These are phyloP conservation scores for Pseudocercospora crystallina DNA, from an alignment of 2,329 filamentous ascomycete species.

Conservation along the genomic window DNA sequence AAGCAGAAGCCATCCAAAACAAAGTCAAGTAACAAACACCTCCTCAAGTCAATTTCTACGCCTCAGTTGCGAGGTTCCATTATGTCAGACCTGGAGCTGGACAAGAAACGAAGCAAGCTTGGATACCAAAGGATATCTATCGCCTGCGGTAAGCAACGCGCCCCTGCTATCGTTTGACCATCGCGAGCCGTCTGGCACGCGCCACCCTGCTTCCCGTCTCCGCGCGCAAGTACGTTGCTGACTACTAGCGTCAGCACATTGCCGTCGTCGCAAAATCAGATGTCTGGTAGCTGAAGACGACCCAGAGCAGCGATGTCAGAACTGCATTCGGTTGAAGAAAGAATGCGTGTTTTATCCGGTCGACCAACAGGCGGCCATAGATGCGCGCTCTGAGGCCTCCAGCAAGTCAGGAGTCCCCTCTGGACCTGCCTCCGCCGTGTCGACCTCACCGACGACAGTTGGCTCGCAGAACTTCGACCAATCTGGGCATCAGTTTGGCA, in stretches of 20 bases:
- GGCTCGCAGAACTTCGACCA: slow-evolving; percentile 20
- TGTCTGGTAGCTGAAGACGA: slow-evolving; percentile 78
- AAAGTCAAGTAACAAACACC: slow-evolving; percentile 40
- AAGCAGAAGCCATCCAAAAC: slow-evolving; percentile 38
- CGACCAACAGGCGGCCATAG: slow-evolving; percentile 49
- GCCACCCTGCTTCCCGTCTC: slow-evolving; percentile 13
- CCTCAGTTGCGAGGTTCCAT: slow-evolving; percentile 49
- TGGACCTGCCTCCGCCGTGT: slow-evolving; percentile 29
- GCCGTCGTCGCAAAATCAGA: slow-evolving; percentile 87
- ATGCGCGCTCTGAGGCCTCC: slow-evolving; percentile 27
- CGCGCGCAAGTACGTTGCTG: slow-evolving; percentile 21
- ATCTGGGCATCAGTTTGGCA: slow-evolving; percentile 18
- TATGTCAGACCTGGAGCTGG: slow-evolving; percentile 50
- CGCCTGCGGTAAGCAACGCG: slow-evolving; percentile 76
- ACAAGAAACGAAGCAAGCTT: slow-evolving; percentile 82
- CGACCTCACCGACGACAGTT: slow-evolving; percentile 22
- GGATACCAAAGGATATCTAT: slow-evolving; percentile 90
- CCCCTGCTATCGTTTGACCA: slow-evolving; percentile 6
- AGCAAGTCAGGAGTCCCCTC: slow-evolving; percentile 22
- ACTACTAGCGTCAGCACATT: slow-evolving; percentile 65
- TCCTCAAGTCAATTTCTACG: slow-evolving; percentile 44
- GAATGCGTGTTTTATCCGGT: slow-evolving; percentile 92
- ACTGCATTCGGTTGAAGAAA: slow-evolving; percentile 92
- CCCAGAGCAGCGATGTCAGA: slow-evolving; percentile 74
- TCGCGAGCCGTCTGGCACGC: slow-evolving; percentile 18